phyloP scores from a whole-genome alignment of 768 basidiomycete genomes.

The Termitomyces heimii region DNA sequence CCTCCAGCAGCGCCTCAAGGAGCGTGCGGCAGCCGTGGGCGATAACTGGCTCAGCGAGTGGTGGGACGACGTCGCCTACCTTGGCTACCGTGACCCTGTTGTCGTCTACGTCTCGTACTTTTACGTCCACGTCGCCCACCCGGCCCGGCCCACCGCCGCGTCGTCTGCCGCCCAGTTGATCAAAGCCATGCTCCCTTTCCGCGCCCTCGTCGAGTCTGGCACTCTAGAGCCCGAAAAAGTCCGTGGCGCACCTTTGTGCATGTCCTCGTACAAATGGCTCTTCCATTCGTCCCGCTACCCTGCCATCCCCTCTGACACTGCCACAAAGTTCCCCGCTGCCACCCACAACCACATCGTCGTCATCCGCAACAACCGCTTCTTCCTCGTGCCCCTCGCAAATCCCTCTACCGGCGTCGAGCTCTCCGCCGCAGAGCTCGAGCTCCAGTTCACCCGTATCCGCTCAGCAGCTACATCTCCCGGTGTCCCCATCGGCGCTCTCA shows the following conservation, averaged over 20 bases:
- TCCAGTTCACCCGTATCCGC: slow-evolving; percentile 66
- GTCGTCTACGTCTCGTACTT: slow-evolving; percentile 94
- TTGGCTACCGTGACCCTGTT: slow-evolving; percentile 85
- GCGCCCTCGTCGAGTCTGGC: slow-evolving; percentile 74
- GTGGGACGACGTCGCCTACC: slow-evolving; percentile 95
- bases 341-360: slow-evolving; percentile 86
- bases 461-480: slow-evolving; percentile 43
- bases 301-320: slow-evolving; percentile 74
- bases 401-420: slow-evolving; percentile 57
- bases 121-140: slow-evolving; percentile 80
- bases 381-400: slow-evolving; percentile 66
- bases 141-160: slow-evolving; percentile 44
- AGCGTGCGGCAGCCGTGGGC: slow-evolving; percentile 57
- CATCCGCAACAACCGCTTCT: slow-evolving; percentile 89
- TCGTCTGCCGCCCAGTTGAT: slow-evolving; percentile 76
- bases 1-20: slow-evolving; percentile 74
- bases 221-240: slow-evolving; percentile 86
- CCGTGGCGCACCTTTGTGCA: slow-evolving; percentile 72
- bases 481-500: slow-evolving; percentile 73
- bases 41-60: slow-evolving; percentile 93
- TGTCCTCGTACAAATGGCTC: slow-evolving; percentile 95
- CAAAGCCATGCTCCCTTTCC: slow-evolving; percentile 82
- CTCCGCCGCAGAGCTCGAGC: slow-evolving; percentile 78
- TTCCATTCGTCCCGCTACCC: slow-evolving; percentile 96
- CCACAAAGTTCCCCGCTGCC: slow-evolving; percentile 69